Conservation (phyloP, 768 basidiomycete species). For the Kockovaella imperatae region DNA sequence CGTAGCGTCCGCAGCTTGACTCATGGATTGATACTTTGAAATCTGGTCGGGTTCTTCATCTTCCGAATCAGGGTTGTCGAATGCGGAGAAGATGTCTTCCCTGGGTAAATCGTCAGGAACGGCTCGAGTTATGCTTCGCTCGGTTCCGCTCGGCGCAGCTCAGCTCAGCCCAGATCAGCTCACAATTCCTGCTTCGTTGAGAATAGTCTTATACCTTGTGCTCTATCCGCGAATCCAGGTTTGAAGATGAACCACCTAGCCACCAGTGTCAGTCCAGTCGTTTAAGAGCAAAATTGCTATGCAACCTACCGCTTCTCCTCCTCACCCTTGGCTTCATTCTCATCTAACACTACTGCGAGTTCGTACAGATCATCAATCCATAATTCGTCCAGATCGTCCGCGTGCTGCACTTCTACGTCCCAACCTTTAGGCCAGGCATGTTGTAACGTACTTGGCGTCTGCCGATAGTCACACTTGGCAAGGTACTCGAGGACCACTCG, state of each 20-base stretch:
- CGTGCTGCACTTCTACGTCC: constrained; percentile 76
- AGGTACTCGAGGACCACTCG: constrained; percentile 63
- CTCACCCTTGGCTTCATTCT: constrained; percentile 34
- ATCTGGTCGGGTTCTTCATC: constrained; percentile 44
- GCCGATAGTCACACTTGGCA: constrained; percentile 51
- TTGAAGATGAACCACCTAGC: constrained; percentile 85
- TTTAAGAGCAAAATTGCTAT: background rate
- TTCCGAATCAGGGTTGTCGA: constrained; percentile 54
- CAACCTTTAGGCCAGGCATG: constrained; percentile 60
- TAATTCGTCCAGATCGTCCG: constrained; percentile 90
- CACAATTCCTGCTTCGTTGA: constrained; percentile 64
- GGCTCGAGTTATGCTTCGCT: background rate
- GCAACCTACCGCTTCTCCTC: constrained; percentile 29
- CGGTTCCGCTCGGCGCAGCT: background rate
- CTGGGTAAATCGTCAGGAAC: constrained; percentile 7
- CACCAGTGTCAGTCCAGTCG: background rate
- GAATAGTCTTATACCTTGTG: constrained; percentile 89
- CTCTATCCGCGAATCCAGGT: constrained; percentile 93
- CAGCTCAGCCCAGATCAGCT: constrained; percentile 6
- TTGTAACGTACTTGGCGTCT: constrained; percentile 53
- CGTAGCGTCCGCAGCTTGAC: background rate
- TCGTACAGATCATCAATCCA: constrained; percentile 91
- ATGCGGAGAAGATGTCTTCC: constrained; percentile 63
- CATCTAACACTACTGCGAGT: constrained; percentile 58
- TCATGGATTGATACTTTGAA: background rate